Conservation (phyloP, 2,329 filamentous ascomycete genomes). For the Monilinia aucupariae region DNA sequence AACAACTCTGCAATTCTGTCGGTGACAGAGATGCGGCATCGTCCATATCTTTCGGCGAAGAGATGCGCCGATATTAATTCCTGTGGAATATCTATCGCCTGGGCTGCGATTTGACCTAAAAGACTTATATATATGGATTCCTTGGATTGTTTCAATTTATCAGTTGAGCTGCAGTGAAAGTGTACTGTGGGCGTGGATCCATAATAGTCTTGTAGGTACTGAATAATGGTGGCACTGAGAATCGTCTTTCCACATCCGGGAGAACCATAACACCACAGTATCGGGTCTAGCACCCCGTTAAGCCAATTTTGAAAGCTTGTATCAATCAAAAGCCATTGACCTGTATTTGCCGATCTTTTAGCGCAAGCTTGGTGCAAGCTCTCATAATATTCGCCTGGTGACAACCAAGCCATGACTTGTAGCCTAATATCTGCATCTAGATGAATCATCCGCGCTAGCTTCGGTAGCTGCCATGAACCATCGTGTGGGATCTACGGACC, state of each 20-base stretch:
- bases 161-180: conserved; percentile 14
- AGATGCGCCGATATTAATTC: conserved; percentile 10
- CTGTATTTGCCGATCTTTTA: conserved; percentile 12
- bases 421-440: conserved; percentile 2
- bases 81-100: neutral
- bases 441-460: conserved; percentile 3
- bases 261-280: conserved; percentile 17
- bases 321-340: conserved; percentile 8
- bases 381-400: conserved; percentile 7
- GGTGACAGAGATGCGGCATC: conserved; percentile 10
- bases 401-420: conserved; percentile 14
- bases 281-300: neutral
- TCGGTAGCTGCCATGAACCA: neutral
- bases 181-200: conserved; percentile 7
- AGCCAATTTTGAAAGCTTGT: conserved; percentile 12
- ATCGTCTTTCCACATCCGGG: conserved; percentile 15
- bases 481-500: neutral
- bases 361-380: conserved; percentile 12
- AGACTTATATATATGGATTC: conserved; percentile 12
- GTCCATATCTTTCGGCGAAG: conserved; percentile 12
- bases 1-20: conserved; percentile 8
- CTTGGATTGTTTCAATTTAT: conserved; percentile 7
- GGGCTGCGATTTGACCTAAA: conserved; percentile 7
- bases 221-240: conserved; percentile 10
- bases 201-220: conserved; percentile 7